phyloP scores from a whole-genome alignment of 2,329 filamentous ascomycete species.

The Zarea fungicola region DNA sequence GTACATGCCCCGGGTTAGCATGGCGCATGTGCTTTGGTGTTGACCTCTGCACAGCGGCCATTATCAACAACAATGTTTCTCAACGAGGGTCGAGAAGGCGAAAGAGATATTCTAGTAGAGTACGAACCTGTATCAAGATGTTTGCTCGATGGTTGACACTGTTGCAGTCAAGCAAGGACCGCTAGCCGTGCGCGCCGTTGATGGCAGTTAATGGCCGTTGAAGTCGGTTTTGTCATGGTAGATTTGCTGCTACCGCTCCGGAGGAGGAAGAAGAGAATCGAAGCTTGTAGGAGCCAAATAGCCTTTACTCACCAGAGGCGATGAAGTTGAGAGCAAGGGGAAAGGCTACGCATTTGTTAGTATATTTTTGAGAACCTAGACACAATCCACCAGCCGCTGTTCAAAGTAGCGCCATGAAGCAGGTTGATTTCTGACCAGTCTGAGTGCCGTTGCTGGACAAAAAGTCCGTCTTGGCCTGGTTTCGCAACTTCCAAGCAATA shows the following conservation, averaged over 20 bases:
- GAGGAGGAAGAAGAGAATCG: constrained; percentile 30
- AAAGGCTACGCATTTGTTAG: constrained; percentile 52
- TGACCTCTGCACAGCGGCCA: too few species aligned
- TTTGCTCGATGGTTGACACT: background rate
- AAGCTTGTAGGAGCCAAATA: constrained; percentile 23
- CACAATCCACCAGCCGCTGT: background rate
- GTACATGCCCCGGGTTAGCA: constrained; percentile 18
- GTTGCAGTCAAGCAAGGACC: background rate
- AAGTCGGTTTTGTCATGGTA: too few species aligned
- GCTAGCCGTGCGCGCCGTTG: too few species aligned
- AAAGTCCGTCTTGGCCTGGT: constrained; percentile 65
- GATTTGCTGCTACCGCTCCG: constrained; percentile 57
- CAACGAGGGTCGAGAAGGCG: constrained; percentile 26
- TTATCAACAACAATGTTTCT: constrained; percentile 7
- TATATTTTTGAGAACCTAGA: constrained; percentile 3
- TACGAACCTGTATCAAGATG: constrained; percentile 35
- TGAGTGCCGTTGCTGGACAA: constrained; percentile 75
- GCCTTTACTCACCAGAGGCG: constrained; percentile 73
- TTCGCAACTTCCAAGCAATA: constrained; percentile 52
- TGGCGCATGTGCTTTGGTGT: background rate
- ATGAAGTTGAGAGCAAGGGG: constrained; percentile 85
- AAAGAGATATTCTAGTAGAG: constrained; percentile 30
- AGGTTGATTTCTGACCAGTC: constrained; percentile 60
- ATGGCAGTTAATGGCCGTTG: too few species aligned
- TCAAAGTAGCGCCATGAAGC: too few species aligned